phyloP scores from a whole-genome alignment of 73 alveolate species.

The Durusdinium trenchii region DNA sequence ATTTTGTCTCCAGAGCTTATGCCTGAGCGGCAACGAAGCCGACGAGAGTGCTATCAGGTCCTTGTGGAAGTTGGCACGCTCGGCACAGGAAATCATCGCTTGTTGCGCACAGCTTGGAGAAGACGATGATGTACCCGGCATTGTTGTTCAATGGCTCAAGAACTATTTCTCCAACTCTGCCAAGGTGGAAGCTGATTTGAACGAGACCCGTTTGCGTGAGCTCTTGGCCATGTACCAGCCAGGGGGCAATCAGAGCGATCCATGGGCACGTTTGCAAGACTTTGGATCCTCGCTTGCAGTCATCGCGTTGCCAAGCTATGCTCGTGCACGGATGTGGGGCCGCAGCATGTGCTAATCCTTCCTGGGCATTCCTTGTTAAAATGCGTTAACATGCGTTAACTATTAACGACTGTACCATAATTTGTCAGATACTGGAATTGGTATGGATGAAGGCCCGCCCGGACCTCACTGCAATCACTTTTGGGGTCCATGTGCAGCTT shows the following conservation, averaged over 20 bases:
- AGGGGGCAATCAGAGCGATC: not conserved
- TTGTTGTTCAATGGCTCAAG: slow-evolving; percentile 72
- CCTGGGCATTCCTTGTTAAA: too few species aligned
- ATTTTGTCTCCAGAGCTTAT: slow-evolving; percentile 43
- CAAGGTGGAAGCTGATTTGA: slow-evolving; percentile 5
- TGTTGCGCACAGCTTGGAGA: slow-evolving; percentile 38
- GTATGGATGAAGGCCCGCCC: too few species aligned
- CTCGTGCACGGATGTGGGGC: too few species aligned
- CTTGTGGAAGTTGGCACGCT: slow-evolving; percentile 74
- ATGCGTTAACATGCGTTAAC: too few species aligned
- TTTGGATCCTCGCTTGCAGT: not conserved
- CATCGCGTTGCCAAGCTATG: not conserved
- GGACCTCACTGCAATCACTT: too few species aligned
- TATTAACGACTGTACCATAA: too few species aligned
- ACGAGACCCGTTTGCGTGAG: slow-evolving; percentile 62
- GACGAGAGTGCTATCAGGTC: slow-evolving; percentile 23
- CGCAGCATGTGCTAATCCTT: too few species aligned
- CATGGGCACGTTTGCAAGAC: slow-evolving; percentile 5
- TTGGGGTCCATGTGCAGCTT: too few species aligned
- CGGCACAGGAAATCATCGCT: slow-evolving; percentile 80
- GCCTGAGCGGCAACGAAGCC: slow-evolving; percentile 45
- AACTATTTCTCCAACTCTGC: slow-evolving; percentile 40
- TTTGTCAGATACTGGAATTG: too few species aligned
- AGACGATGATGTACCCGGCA: slow-evolving; percentile 62
- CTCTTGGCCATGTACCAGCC: slow-evolving; percentile 57